A percentile compares a stretch with the other conserved stretches of the same genome.
Evolutionary conservation across 2,329 filamentous ascomycete genomes (phyloP).

Genomic region (Beauveria sp.): DNA sequence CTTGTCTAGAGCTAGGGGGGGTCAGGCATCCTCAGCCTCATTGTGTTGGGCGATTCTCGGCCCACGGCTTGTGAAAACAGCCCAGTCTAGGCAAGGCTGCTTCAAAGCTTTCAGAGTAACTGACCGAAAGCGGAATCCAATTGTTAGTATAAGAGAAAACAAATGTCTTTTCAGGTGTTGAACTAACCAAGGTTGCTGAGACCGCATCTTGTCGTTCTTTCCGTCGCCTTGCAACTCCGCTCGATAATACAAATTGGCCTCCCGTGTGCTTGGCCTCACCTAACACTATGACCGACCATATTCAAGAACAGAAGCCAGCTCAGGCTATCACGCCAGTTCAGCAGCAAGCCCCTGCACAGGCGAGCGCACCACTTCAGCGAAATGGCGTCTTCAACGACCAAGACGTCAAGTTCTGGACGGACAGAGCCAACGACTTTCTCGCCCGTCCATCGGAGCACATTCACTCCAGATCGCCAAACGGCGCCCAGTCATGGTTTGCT

Average conservation of each 20-base stretch:
- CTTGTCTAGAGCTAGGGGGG: neutral
- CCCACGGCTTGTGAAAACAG: constrained; percentile 4
- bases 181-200: neutral
- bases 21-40: neutral
- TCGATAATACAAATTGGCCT: neutral
- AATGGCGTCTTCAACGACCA: constrained; percentile 31
- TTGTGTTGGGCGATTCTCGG: neutral
- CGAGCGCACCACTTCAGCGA: neutral
- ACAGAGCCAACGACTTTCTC: constrained; percentile 35
- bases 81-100: constrained; percentile 7
- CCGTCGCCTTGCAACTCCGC: neutral
- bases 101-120: neutral
- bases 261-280: neutral
- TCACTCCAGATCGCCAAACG: constrained; percentile 33
- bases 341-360: neutral
- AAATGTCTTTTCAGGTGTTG: neutral
- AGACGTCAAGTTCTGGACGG: constrained; percentile 38
- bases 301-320: neutral
- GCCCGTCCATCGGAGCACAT: constrained; percentile 34
- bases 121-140: neutral
- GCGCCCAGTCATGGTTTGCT: constrained; percentile 30
- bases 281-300: neutral
- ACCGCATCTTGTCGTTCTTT: neutral
- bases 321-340: neutral
- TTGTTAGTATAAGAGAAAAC: neutral